These are phyloP conservation scores for Xerophyta viscosa DNA, from an alignment of 106 monocot species.

Conservation along the genomic window DNA sequence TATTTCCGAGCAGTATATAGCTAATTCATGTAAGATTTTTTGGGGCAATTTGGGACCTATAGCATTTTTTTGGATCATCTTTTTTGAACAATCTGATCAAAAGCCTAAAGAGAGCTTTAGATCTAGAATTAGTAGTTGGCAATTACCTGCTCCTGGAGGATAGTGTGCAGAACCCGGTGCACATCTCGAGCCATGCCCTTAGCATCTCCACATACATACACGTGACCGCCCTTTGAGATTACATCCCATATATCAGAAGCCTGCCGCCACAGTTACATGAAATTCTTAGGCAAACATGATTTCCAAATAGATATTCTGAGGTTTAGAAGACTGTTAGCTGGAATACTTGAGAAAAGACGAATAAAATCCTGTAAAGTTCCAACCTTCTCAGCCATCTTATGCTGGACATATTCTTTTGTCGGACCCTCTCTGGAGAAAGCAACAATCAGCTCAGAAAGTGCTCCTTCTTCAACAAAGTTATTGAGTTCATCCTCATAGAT, in stretches of 20 bases:
- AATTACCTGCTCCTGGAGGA: slow-evolving; percentile 56
- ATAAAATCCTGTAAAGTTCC: neutral
- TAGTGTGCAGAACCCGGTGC: slow-evolving; percentile 56
- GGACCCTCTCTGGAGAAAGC: slow-evolving; percentile 71
- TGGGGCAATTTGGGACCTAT: too few relatives aligned
- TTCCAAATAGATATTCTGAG: too few relatives aligned
- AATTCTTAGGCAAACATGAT: too few relatives aligned
- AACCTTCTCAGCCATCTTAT: slow-evolving; percentile 69
- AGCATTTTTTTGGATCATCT: neutral
- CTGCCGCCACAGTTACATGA: slow-evolving; percentile 12
- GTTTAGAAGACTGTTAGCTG: too few relatives aligned
- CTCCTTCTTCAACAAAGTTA: slow-evolving; percentile 44
- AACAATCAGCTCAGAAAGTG: slow-evolving; percentile 56
- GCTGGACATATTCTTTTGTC: slow-evolving; percentile 69
- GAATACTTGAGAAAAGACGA: too few relatives aligned
- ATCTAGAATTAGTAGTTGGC: too few relatives aligned
- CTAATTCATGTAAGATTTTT: too few relatives aligned
- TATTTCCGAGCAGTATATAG: too few relatives aligned
- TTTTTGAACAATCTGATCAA: too few relatives aligned
- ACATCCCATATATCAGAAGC: slow-evolving; percentile 53
- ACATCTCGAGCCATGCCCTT: slow-evolving; percentile 90
- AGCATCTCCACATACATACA: slow-evolving; percentile 82
- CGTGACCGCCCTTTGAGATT: slow-evolving; percentile 53
- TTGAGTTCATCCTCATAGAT: slow-evolving; percentile 70
- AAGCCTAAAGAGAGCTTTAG: too few relatives aligned